Base-by-base conservation (phyloP, 331 rosid species). In the Telfairia occidentalis region DNA sequence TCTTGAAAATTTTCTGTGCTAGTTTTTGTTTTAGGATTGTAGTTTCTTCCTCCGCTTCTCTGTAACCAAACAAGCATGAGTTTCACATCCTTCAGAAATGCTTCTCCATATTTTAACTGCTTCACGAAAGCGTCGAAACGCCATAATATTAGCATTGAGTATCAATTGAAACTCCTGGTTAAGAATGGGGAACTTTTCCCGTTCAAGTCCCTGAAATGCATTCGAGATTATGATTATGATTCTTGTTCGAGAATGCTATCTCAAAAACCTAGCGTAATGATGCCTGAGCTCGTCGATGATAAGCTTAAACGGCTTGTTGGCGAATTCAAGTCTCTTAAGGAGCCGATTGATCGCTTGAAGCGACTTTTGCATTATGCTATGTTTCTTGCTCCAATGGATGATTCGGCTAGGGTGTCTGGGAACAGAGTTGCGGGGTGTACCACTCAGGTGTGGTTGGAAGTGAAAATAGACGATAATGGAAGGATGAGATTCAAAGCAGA, bases 391-490 rank as follows among this genome's bases (percentile, higher is more conserved):
- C 89, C 89, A 0, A 1, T 78, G 32, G 81, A 69, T 0, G 83
- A 72, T 7, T 76, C 84, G 34, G 83, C 54, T 2, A 61, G 87
- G 58, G 79, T 81, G 8, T 60, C 80, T 35, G 88, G 80, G 80
- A 90, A 81, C 74, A 84, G 88, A 0, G 92, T 92, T 2, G 26
- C 5, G 15, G 97, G 92, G 0, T 92, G 96, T 77, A 54, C 95
- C 0, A 87, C 91, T 0, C 84, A 88, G 79, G 91, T 92, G n/a
- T 92, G 97, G 97, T n/a, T 92, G 63, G 89, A 82, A 15, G 87
- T 88, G 1, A 81, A 79, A 75, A 53, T 88, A 83, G 90, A 90
- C 70, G 57, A 77, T 32, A 1, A 2, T 1, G 83, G 90, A 63
- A 76, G 84, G 55, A 84, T 92, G 87, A 78, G 95, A 40, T 92